phyloP scores from a whole-genome alignment of 2,329 filamentous ascomycete species.

The Talaromyces sp. region DNA sequence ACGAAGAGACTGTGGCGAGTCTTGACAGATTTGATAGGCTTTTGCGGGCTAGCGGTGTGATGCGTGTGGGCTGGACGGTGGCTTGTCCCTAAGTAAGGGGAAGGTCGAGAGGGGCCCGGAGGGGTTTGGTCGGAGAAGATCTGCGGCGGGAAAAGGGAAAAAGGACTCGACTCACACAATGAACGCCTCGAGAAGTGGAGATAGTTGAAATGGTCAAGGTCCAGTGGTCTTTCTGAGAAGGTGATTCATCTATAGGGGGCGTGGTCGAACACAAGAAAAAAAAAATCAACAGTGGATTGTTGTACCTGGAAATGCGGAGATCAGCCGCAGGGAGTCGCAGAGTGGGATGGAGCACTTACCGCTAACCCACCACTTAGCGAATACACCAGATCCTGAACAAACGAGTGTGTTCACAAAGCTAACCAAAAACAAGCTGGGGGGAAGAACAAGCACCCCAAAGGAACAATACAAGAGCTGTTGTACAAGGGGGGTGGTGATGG shows the following conservation, averaged over 20 bases:
- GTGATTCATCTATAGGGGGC: constrained; percentile 24
- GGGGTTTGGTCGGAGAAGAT: constrained; percentile 34
- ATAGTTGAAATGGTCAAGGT: constrained; percentile 14
- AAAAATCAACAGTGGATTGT: constrained; percentile 16
- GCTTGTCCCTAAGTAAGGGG: constrained; percentile 38
- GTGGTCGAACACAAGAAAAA: constrained; percentile 8
- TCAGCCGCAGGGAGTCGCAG: constrained; percentile 30
- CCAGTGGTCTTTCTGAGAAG: constrained; percentile 7
- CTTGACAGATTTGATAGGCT: constrained; percentile 8
- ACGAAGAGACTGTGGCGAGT: constrained; percentile 10
- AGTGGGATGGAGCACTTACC: constrained; percentile 32
- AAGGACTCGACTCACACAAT: constrained; percentile 38
- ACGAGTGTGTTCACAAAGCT: constrained; percentile 28
- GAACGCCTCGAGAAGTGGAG: constrained; percentile 40
- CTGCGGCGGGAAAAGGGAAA: constrained; percentile 30
- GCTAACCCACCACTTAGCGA: constrained; percentile 22
- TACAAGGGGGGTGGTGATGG: constrained; percentile 25
- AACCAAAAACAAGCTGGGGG: constrained; percentile 21
- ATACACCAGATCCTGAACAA: constrained; percentile 18
- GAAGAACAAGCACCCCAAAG: constrained; percentile 20
- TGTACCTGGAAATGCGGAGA: constrained; percentile 39
- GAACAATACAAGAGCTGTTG: constrained; percentile 26
- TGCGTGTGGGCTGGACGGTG: constrained; percentile 3
- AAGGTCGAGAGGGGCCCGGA: constrained; percentile 39
- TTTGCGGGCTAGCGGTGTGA: constrained; percentile 35